Percentiles rank a stretch among this genome's conserved stretches.
These are phyloP conservation scores for Mariannaea sp. DNA, from an alignment of 2,329 filamentous ascomycete species.

Conservation along the genomic window DNA sequence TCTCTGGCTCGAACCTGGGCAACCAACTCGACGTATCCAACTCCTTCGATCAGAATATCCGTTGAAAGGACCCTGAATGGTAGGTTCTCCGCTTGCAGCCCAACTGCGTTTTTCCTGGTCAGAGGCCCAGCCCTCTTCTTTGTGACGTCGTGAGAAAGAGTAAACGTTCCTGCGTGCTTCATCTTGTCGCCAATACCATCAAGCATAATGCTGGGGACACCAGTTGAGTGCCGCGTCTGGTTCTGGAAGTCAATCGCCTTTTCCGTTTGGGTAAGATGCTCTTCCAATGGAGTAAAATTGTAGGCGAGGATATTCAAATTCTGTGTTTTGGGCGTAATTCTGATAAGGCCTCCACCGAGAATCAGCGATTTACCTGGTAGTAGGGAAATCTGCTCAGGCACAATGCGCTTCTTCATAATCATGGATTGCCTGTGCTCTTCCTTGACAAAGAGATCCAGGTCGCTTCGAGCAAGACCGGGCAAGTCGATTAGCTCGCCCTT, in stretches of 20 bases:
- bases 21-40: conserved; percentile 89
- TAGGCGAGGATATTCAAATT: conserved; percentile 76
- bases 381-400: conserved; percentile 73
- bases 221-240: conserved; percentile 60
- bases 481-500: conserved; percentile 92
- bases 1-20: conserved; percentile 74
- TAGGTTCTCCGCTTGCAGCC: conserved; percentile 67
- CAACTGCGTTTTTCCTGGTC: conserved; percentile 65
- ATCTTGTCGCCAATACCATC: conserved; percentile 63
- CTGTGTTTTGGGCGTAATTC: conserved; percentile 74
- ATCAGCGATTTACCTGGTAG: conserved; percentile 80
- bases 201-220: conserved; percentile 66
- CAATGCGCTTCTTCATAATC: conserved; percentile 78
- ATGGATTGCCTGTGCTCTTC: conserved; percentile 68
- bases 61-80: conserved; percentile 80
- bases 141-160: conserved; percentile 82
- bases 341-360: conserved; percentile 77
- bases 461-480: conserved; percentile 78
- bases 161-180: conserved; percentile 73
- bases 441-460: conserved; percentile 72
- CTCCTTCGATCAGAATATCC: conserved; percentile 88
- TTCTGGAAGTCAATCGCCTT: conserved; percentile 79
- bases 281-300: conserved; percentile 78
- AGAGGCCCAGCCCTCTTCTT: conserved; percentile 75
- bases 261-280: conserved; percentile 77